Base-by-base conservation (phyloP, 1,284 basidiomycete species). In the Cutaneotrichosporon sp. region DNA sequence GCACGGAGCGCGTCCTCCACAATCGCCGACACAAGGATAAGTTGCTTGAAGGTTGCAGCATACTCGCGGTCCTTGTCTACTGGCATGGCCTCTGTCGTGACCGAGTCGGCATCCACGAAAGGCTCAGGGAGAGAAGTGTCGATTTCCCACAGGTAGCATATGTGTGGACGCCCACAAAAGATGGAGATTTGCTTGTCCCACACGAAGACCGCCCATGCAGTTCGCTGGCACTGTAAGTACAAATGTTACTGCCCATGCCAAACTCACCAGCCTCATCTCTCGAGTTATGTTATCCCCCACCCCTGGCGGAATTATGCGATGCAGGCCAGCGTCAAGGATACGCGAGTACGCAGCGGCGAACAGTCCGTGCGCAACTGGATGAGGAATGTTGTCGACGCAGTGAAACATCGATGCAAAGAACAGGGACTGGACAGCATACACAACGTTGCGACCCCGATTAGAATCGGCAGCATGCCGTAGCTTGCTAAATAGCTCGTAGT, bases 321-420 rank as follows among this genome's bases (percentile, higher is more conserved):
- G 53, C 13, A 54, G 22, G 2, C 53, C 48, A 4, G 42, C 48
- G n/a, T 54, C 53, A 2, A 50, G 26, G 2, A 44, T 41, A 4
- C 53, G 35, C 3, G 46, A 49, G 7, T 49, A 37, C 1, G 52
- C 49, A 12, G 48, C 52, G 17, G 56, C 52, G 8, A 55, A 47
- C 14, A 54, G 14, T 1, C 49, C 46, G 15, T 54, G 52, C 1
- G 58, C 58, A 3, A 54, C 49, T 0, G 58, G 55, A n/a, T 60
- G 58, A 2, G 55, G 58, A 4, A 54, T 23, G 38, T 54, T 51
- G 38, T 56, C 58, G 42, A 60, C 55, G 17, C 55, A 54, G 30
- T 60, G 55, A 36, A 53, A 56, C 38, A 46, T 46, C 5, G 52
- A 18, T 3, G 52, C 52, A 12, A 58, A 50, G 34, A 58, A 55